phyloP scores from a whole-genome alignment of 345 rosid genomes.

The Rubroshorea leprosula region DNA sequence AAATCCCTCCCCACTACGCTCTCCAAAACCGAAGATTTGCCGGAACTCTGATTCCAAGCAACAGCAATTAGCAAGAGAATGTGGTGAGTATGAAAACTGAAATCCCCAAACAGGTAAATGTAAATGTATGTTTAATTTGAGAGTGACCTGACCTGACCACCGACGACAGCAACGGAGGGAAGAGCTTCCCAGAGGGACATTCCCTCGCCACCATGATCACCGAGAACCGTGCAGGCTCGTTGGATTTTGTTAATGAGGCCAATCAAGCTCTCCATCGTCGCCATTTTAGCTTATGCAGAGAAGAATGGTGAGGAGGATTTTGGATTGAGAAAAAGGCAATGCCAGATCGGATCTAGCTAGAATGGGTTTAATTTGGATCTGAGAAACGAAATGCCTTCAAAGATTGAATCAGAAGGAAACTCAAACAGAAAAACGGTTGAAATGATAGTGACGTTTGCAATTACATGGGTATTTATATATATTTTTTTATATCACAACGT shows the following conservation, averaged over 20 bases:
- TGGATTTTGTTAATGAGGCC: constrained; percentile 94
- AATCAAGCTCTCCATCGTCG: constrained; percentile 96
- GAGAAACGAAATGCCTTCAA: constrained; percentile 1
- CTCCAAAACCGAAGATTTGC: constrained; percentile 95
- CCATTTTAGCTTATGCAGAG: constrained; percentile 44
- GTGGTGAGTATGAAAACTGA: constrained; percentile 1
- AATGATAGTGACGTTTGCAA: background rate
- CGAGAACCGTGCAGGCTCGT: constrained; percentile 92
- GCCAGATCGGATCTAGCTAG: background rate
- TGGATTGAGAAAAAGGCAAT: constrained; percentile 15
- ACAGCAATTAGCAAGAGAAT: constrained; percentile 19
- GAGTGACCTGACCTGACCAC: constrained; percentile 84
- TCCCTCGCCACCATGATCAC: constrained; percentile 98
- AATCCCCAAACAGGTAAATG: background rate
- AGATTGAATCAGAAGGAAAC: constrained; percentile 10
- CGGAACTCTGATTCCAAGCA: constrained; percentile 84
- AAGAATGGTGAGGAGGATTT: constrained; percentile 13
- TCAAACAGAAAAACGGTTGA: constrained; percentile 10
- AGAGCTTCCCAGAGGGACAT: constrained; percentile 99
- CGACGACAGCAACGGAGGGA: constrained; percentile 94
- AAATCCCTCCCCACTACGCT: constrained; percentile 97
- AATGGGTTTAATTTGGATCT: constrained; percentile 7
- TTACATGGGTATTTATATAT: background rate
- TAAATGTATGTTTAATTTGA: background rate
- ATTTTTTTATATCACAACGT: no score